Conservation (phyloP, 352 stramenopile genomes). For the Phytophthora lateralis region DNA sequence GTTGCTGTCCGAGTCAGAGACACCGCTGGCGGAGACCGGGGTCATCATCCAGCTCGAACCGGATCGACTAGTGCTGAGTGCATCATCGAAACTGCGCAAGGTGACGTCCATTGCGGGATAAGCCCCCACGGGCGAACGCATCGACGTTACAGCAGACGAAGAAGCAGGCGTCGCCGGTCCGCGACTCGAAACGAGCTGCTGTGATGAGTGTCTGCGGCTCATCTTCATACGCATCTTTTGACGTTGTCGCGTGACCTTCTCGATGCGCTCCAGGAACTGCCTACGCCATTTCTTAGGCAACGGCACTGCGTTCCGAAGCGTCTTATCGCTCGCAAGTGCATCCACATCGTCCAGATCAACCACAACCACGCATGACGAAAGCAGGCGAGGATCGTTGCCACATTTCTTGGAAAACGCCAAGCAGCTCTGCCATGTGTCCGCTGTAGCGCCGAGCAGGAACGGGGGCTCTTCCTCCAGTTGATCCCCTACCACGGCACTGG, state of each 20-base stretch:
- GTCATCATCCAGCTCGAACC: slow-evolving; percentile 46
- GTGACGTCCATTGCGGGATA: slow-evolving; percentile 37
- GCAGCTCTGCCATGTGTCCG: slow-evolving; percentile 74
- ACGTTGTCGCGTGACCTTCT: slow-evolving; percentile 68
- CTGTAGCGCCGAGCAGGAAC: slow-evolving; percentile 70
- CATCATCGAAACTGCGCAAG: slow-evolving; percentile 50
- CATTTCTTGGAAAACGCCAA: slow-evolving; percentile 51
- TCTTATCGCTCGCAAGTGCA: slow-evolving; percentile 60
- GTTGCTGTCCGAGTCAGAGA: slow-evolving; percentile 33
- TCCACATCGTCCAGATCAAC: slow-evolving; percentile 68
- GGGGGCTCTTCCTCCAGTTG: slow-evolving; percentile 51
- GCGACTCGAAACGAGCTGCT: slow-evolving; percentile 36
- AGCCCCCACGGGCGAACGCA: slow-evolving; percentile 39
- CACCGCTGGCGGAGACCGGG: slow-evolving; percentile 19
- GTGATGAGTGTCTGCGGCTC: slow-evolving; percentile 33
- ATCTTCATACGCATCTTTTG: slow-evolving; percentile 67
- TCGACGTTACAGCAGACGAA: slow-evolving; percentile 33
- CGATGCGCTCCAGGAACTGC: slow-evolving; percentile 76
- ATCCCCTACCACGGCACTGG: slow-evolving; percentile 4
- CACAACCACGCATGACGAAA: slow-evolving; percentile 68
- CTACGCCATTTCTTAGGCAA: slow-evolving; percentile 79
- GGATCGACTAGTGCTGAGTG: slow-evolving; percentile 46
- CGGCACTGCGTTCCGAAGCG: slow-evolving; percentile 54
- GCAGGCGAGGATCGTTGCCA: slow-evolving; percentile 55
- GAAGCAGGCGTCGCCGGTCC: slow-evolving; percentile 46